These are phyloP conservation scores for Cyberlindnera mycetangii DNA, from an alignment of 805 yeast species.

Conservation along the genomic window DNA sequence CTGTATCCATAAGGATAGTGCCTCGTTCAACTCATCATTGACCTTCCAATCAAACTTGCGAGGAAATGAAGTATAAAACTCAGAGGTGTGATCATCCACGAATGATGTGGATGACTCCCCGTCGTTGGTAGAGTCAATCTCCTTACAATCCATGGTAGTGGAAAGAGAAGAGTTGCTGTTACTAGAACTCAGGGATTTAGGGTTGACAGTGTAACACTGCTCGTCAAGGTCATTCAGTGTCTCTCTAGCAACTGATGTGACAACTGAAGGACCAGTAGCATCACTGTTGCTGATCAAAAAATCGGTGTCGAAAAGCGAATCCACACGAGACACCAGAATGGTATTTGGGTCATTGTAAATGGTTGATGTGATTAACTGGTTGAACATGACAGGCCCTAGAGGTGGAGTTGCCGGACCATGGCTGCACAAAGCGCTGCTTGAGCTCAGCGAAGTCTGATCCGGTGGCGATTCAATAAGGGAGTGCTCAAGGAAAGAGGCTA, in stretches of 20 bases:
- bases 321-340: neutral
- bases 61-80: neutral
- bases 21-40: constrained; percentile 28
- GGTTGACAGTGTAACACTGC: constrained; percentile 1
- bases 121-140: neutral
- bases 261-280: neutral
- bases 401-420: neutral
- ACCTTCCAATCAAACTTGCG: constrained; percentile 20
- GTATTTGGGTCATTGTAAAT: neutral
- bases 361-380: neutral
- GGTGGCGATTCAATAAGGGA: neutral
- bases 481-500: constrained; percentile 7
- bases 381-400: neutral
- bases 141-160: neutral
- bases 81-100: neutral
- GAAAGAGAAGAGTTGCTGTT: neutral
- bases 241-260: no score
- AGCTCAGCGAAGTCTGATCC: no score
- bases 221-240: neutral
- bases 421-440: neutral
- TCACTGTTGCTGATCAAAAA: neutral
- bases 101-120: neutral
- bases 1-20: constrained; percentile 27
- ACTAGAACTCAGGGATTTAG: neutral
- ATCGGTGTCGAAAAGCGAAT: neutral